A percentile compares a stretch with the other conserved stretches of the same genome.
Evolutionary conservation across 768 basidiomycete species (phyloP).

Genomic region (Auricularia heimuer): DNA sequence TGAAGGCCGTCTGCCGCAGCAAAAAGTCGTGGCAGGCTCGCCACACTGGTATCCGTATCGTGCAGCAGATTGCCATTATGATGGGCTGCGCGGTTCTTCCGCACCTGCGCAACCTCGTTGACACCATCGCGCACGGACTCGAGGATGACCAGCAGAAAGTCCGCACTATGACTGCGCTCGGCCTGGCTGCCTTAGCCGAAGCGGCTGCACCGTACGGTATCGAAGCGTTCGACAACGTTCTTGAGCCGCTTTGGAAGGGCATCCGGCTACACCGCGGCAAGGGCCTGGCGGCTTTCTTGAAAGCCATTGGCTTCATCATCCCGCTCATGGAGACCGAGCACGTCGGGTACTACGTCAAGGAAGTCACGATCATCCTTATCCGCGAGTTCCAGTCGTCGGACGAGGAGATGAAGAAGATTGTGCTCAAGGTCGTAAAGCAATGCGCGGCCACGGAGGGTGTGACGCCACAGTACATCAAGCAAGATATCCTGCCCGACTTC

Average conservation of each 20-base stretch:
- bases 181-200: constrained; percentile 89
- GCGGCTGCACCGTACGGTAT: constrained; percentile 98
- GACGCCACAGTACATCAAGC: constrained; percentile 88
- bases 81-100: constrained; percentile 99
- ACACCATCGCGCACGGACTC: constrained; percentile 88
- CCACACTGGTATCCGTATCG: constrained; percentile 98
- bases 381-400: constrained; percentile 99
- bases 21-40: constrained; percentile 99
- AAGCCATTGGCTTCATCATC: constrained; percentile 98
- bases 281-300: constrained; percentile 88
- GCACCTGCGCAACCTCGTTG: constrained; percentile 91
- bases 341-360: constrained; percentile 97
- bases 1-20: constrained; percentile 95
- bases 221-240: constrained; percentile 96
- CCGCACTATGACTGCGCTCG: constrained; percentile 89
- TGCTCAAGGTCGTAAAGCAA: constrained; percentile 97
- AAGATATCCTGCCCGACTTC: constrained; percentile 97
- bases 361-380: constrained; percentile 92
- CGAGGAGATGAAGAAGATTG: constrained; percentile 99
- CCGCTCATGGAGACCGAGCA: constrained; percentile 99
- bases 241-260: constrained; percentile 90
- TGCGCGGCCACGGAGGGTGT: constrained; percentile 98
- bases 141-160: constrained; percentile 96
- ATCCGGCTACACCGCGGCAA: constrained; percentile 93
- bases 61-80: constrained; percentile 99